Base-by-base conservation (phyloP, 345 rosid genomes). In the Lepidium didymum region DNA sequence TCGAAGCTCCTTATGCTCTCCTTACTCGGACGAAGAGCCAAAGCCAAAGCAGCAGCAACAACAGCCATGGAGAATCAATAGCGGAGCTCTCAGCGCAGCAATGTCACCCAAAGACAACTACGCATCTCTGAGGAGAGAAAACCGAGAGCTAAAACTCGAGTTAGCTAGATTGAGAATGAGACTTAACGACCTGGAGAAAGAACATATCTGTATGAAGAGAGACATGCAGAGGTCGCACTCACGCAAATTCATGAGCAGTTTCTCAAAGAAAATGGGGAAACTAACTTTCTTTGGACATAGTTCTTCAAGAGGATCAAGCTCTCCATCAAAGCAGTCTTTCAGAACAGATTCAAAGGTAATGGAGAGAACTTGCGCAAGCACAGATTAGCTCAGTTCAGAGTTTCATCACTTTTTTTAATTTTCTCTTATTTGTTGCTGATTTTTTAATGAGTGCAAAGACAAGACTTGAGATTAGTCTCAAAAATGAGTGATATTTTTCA, bases 21-120 rank as follows among this genome's bases (percentile, higher is more conserved):
- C 91, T 42, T 80, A 82, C 58, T 68, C 81, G 0, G 96, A 90
- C 0, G 96, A 88, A 3, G 94, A 88, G 18, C 85, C 67, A 65
- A 87, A 85, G 75, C 90, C 90, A 23, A 78, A 77, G 78, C 78
- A 68, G 23, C 67, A 74, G 8, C 83, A 72, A 10, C 86, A 86
- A 37, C 92, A 84, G 74, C 85, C 98, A 10, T 93, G 96, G 98
- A 79, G 96, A 61, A 82, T 85, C 67, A 88, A 90, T 81, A 93
- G 97, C 0, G 96, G 98, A 50, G 97, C 92, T 12, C 89, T 90
- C 62, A 93, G 97, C 25, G 97, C 98, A 55, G 89, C 98, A 36
- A 90, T 90, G 96, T 93, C 98, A 19, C 98, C 98, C 0, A 81
- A 87, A 72, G 98, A 93, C 85, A 93, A 93, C 82, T 93, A 90